A percentile compares a stretch with the other conserved stretches of the same genome.
These are phyloP conservation scores for Phytophthora crassamura DNA, from an alignment of 352 stramenopile genomes.

Conservation along the genomic window DNA sequence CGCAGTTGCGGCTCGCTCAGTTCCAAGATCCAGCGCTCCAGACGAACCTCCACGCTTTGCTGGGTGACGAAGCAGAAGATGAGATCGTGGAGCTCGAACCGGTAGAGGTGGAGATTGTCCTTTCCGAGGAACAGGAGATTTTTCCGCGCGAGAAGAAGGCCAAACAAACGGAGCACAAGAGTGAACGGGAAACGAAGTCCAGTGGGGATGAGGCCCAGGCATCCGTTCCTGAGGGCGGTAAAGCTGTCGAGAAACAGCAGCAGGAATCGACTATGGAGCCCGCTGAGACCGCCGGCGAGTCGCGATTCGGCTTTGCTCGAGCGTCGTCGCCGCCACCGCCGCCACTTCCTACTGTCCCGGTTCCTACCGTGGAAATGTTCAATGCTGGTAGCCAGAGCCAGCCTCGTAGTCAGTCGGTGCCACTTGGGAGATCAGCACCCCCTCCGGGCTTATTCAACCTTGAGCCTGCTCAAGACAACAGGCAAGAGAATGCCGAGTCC, in stretches of 20 bases:
- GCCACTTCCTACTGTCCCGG: slow-evolving; percentile 9
- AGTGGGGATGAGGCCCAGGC: slow-evolving; percentile 6
- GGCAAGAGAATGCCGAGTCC: slow-evolving; percentile 9
- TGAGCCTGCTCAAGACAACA: slow-evolving; percentile 11
- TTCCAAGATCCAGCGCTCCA: slow-evolving; percentile 53
- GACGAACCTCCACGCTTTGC: slow-evolving; percentile 43
- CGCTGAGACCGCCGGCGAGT: slow-evolving; percentile 28
- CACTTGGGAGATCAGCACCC: slow-evolving; percentile 23
- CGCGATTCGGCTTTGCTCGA: slow-evolving; percentile 70
- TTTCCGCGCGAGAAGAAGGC: slow-evolving; percentile 47
- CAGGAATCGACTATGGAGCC: not conserved
- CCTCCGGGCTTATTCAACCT: slow-evolving; percentile 37
- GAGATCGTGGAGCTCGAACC: slow-evolving; percentile 60
- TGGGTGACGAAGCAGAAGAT: slow-evolving; percentile 51
- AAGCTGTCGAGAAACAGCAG: slow-evolving; percentile 21
- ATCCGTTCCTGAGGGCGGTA: slow-evolving; percentile 8
- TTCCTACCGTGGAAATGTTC: not conserved
- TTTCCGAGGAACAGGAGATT: slow-evolving; percentile 68
- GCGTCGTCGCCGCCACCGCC: slow-evolving; percentile 23
- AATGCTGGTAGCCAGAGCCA: slow-evolving; percentile 4
- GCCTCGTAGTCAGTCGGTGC: slow-evolving; percentile 25
- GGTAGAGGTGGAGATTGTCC: slow-evolving; percentile 56
- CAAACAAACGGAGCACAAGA: slow-evolving; percentile 21
- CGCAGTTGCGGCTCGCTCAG: slow-evolving; percentile 53
- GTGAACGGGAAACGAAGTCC: slow-evolving; percentile 14